A percentile compares a stretch with the other conserved stretches of the same genome.
Evolutionary conservation across 352 stramenopile genomes (phyloP).

Genomic region (Phytopythium montanum): DNA sequence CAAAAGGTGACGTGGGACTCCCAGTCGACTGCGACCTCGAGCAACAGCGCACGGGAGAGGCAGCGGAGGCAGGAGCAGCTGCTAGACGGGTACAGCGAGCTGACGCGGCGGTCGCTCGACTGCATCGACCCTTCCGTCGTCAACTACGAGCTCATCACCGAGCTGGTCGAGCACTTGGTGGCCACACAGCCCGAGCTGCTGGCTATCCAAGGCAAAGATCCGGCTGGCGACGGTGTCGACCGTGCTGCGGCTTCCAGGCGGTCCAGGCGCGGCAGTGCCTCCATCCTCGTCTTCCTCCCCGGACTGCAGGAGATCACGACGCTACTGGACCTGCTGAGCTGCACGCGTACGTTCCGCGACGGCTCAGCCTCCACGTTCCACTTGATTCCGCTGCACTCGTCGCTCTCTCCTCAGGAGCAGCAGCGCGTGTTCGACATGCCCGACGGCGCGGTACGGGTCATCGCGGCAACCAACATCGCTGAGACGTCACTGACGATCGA

Average conservation of each 20-base stretch:
- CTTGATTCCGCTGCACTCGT: constrained; percentile 92
- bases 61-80: constrained; percentile 26
- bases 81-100: constrained; percentile 80
- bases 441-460: constrained; percentile 83
- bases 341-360: constrained; percentile 45
- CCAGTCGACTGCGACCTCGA: constrained; percentile 29
- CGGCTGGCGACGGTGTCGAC: neutral
- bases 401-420: constrained; percentile 92
- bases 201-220: constrained; percentile 5
- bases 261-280: constrained; percentile 31
- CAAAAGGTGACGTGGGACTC: constrained; percentile 62
- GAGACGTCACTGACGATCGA: constrained; percentile 96
- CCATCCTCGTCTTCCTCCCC: constrained; percentile 96
- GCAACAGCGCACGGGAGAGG: constrained; percentile 22
- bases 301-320: constrained; percentile 93
- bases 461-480: constrained; percentile 97
- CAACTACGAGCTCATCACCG: constrained; percentile 93
- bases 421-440: constrained; percentile 88
- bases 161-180: constrained; percentile 80
- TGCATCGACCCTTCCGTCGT: constrained; percentile 90
- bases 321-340: constrained; percentile 67
- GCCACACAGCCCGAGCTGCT: constrained; percentile 48
- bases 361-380: constrained; percentile 31
- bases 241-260: neutral
- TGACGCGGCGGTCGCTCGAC: constrained; percentile 79